Percentiles rank a stretch among this genome's conserved stretches.
Conservation (phyloP, 2,329 filamentous ascomycete genomes). For the Colletotrichum navitas region DNA sequence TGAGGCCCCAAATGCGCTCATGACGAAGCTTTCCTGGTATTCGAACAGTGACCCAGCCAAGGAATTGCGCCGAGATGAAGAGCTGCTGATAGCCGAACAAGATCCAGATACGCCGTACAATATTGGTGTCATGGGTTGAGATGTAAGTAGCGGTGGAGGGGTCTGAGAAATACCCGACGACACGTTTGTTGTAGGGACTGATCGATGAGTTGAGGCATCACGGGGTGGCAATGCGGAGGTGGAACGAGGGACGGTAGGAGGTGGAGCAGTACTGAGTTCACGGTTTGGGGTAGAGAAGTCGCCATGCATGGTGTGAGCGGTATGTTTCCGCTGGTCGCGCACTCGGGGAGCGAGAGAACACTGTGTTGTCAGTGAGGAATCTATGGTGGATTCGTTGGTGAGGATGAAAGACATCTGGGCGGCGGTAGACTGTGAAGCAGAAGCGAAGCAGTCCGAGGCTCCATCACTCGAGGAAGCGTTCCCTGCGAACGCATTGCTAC, state of each 20-base stretch:
- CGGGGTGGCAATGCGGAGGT: slow-evolving; percentile 44
- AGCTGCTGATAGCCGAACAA: slow-evolving; percentile 60
- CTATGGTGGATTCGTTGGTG: slow-evolving; percentile 63
- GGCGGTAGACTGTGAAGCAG: slow-evolving; percentile 45
- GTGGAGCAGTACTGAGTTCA: slow-evolving; percentile 23
- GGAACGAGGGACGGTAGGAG: slow-evolving; percentile 26
- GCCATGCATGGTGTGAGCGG: not conserved
- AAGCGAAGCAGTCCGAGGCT: slow-evolving; percentile 24
- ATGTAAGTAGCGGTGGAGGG: slow-evolving; percentile 47
- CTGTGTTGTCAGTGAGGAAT: slow-evolving; percentile 51
- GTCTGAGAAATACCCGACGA: slow-evolving; percentile 9
- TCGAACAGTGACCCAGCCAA: slow-evolving; percentile 63
- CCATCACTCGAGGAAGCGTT: slow-evolving; percentile 24
- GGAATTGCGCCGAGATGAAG: slow-evolving; percentile 66
- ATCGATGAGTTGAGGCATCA: slow-evolving; percentile 17
- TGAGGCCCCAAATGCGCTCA: slow-evolving; percentile 37
- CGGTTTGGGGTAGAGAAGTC: slow-evolving; percentile 17
- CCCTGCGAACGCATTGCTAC: slow-evolving; percentile 57
- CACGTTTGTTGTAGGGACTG: slow-evolving; percentile 22
- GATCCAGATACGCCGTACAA: slow-evolving; percentile 56
- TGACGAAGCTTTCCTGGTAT: slow-evolving; percentile 48
- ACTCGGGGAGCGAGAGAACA: slow-evolving; percentile 45
- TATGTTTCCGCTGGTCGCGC: slow-evolving; percentile 52
- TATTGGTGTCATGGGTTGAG: slow-evolving; percentile 61
- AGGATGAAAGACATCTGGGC: slow-evolving; percentile 66